Base-by-base conservation (phyloP, 2,329 filamentous ascomycete genomes). In the Diaporthe vaccinii region DNA sequence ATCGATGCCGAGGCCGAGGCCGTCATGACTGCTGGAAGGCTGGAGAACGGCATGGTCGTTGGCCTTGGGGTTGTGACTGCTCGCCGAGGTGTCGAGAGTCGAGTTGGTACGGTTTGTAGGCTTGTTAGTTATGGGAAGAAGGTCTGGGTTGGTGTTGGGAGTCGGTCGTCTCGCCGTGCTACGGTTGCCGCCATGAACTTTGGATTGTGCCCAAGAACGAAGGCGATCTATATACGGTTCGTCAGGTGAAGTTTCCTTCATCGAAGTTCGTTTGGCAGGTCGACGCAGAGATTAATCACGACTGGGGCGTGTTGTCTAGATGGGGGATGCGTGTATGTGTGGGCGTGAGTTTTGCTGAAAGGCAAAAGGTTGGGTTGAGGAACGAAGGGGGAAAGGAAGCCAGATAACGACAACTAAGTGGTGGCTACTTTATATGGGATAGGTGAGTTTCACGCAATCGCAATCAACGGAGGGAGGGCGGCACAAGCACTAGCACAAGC, bases 241-340 rank as follows among this genome's bases (percentile, higher is more conserved):
- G 78, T 88, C 86, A 84, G 88, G 83, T 79, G 86, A 89, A 85
- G 85, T 84, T 88, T 90, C 85, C 89, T 90, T 91, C 90, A 92
- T 92, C 89, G 90, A 91, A 86, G 80, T 84, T 85, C 83, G 80
- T 79, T 79, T 71, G 59, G 75, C 78, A 70, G 74, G 46, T 28
- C 39, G 65, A 61, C 55, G 69, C 72, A 73, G 59, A 80, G 34
- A n/a, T 65, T 28, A 53, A 46, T 49, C 65, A 69, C 74, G 74
- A 69, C 74, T 53, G n/a, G 25, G 39, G 67, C 44, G 67, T 67
- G 57, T 57, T 36, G 17, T 28, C 36, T 34, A 58, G 28, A 9
- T 20, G 53, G 6, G 55, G 28, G 4, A 15, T n/a, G 57, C 36
- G 34, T 44, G 58, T 58, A 39, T 62, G 15, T 61, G 55, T 62